Base-by-base conservation (phyloP, 2,329 filamentous ascomycete species). In the Colletotrichum tropicicola region DNA sequence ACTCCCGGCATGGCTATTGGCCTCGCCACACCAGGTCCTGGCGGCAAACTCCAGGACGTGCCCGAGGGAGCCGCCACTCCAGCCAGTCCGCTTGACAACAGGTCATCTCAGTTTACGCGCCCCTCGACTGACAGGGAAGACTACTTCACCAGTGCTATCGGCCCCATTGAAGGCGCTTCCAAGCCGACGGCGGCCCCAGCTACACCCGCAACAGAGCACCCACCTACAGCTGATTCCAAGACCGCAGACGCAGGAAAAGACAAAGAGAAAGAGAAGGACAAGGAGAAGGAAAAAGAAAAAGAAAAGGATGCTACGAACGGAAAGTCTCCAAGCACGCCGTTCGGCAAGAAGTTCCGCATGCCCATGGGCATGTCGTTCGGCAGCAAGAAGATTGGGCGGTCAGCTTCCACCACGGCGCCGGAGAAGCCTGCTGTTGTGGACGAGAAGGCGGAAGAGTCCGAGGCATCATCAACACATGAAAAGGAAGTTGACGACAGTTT, bases 1-100 rank as follows among this genome's bases (percentile, higher is more conserved):
- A 94, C 93, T 2, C 92, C 94, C 1, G 92, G 93, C 0, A 80
- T 96, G 66, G 87, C 85, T 2, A 98, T 98, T 69, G 92, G 91
- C 4, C 77, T 93, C 49, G 93, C 92, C 15, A 94, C 92, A 7
- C 92, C 92, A 58, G 82, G 75, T 3, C 23, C 55, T 35, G 75
- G 71, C 39, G 77, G 76, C 17, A 71, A 66, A n/a, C 75, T 85
- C n/a, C 77, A 83, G 30, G 82, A 80, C 7, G 78, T 84, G 7
- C 80, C 82, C 3, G 85, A 87, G 71, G 82, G 83, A 49, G 75
- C 77, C 1, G 77, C 79, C 2, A 75, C 78, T 10, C 77, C 80
- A 2, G 70, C 74, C 56, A 82, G 78, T 43, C 79, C 85, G 4
- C 73, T 88, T 0, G 88, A 90, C 59, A 88, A 87, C 72, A 80